These are phyloP conservation scores for Aspergillus sp. DNA, from an alignment of 2,329 filamentous ascomycete species.

Conservation along the genomic window DNA sequence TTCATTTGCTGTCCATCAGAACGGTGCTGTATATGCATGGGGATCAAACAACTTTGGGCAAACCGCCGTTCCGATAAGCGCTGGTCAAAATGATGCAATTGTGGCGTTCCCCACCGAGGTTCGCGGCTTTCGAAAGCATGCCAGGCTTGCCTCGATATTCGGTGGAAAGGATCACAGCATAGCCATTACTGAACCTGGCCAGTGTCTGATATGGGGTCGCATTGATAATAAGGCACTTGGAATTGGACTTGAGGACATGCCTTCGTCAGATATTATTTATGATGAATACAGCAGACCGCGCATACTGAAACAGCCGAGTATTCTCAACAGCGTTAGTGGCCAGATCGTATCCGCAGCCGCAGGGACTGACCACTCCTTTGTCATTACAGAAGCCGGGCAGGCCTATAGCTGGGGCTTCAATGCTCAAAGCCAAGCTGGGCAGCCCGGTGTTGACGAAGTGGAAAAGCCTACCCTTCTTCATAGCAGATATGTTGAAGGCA, in stretches of 20 bases:
- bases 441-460: slow-evolving; percentile 44
- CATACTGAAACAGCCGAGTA: slow-evolving; percentile 8
- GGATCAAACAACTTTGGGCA: too few species aligned
- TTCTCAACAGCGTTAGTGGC: slow-evolving; percentile 3
- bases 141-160: slow-evolving; percentile 3
- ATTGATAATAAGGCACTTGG: slow-evolving; percentile 12
- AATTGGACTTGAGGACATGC: slow-evolving; percentile 4
- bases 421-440: slow-evolving; percentile 67
- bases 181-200: slow-evolving; percentile 8
- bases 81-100: too few species aligned
- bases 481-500: slow-evolving; percentile 64
- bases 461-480: slow-evolving; percentile 58
- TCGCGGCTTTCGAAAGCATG: too few species aligned
- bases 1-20: too few species aligned
- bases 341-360: slow-evolving; percentile 2
- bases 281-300: slow-evolving; percentile 7
- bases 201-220: slow-evolving; percentile 15
- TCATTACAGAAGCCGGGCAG: slow-evolving; percentile 55
- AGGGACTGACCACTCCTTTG: slow-evolving; percentile 61
- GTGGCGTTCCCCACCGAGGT: too few species aligned
- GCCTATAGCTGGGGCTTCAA: slow-evolving; percentile 75
- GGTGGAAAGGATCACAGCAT: slow-evolving; percentile 15
- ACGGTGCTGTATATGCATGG: too few species aligned
- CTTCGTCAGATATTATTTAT: slow-evolving; percentile 4
- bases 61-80: too few species aligned